These are phyloP conservation scores for Myxozyma vanderwaltii DNA, from an alignment of 805 yeast species.

Conservation along the genomic window DNA sequence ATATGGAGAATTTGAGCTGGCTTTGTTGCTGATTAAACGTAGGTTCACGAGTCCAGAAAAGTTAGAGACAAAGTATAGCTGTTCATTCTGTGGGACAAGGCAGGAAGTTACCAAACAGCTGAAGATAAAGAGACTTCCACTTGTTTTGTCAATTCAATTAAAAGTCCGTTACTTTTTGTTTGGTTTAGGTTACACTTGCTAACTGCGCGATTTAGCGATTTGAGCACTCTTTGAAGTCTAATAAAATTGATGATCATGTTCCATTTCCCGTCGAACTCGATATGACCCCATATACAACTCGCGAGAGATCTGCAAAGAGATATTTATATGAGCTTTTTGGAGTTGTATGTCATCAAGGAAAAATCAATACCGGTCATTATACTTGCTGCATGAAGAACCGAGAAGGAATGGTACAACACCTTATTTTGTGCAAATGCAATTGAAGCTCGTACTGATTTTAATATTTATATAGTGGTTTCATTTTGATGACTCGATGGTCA, in stretches of 20 bases:
- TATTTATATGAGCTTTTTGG: constrained; percentile 82
- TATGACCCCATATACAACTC: constrained; percentile 58
- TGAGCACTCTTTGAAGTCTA: constrained; percentile 58
- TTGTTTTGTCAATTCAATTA: not conserved
- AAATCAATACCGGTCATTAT: constrained; percentile 95
- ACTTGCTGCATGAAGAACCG: constrained; percentile 72
- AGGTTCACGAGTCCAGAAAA: constrained; percentile 78
- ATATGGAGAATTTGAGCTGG: not conserved
- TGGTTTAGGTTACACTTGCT: no score
- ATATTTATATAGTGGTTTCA: constrained; percentile 64
- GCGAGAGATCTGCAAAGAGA: constrained; percentile 33
- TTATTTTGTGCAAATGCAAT: constrained; percentile 18
- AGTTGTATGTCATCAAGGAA: constrained; percentile 85
- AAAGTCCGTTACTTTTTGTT: not conserved
- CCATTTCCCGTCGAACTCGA: constrained; percentile 72
- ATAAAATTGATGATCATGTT: constrained; percentile 77
- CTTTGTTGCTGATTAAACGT: constrained; percentile 53
- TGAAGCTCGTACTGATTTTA: constrained; percentile 23
- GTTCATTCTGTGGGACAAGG: constrained; percentile 62
- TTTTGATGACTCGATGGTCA: constrained; percentile 86
- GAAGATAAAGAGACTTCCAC: not conserved
- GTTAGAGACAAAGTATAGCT: constrained; percentile 71
- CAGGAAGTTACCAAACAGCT: constrained; percentile 75
- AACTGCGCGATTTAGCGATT: constrained; percentile 43
- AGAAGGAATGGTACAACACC: constrained; percentile 54